Conservation (phyloP, 2,329 filamentous ascomycete genomes). For the Escovopsis sp. region DNA sequence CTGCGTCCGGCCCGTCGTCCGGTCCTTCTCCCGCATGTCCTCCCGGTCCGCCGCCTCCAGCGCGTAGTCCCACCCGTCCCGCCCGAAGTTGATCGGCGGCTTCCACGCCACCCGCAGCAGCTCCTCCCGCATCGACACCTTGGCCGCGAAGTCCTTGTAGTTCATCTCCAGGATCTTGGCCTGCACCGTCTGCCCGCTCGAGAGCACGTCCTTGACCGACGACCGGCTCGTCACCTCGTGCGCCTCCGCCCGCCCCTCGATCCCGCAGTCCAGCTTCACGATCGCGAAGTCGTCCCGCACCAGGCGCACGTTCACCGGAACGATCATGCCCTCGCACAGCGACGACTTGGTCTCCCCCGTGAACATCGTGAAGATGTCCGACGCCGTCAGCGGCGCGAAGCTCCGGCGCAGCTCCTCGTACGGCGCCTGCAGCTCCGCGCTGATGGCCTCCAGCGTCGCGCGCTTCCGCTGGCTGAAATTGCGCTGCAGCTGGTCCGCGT, state of each 20-base stretch:
- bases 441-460: conserved; percentile 89
- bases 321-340: conserved; percentile 76
- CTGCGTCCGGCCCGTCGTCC: conserved; percentile 69
- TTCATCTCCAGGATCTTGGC: conserved; percentile 82
- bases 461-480: conserved; percentile 92
- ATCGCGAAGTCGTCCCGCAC: conserved; percentile 89
- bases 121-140: conserved; percentile 72
- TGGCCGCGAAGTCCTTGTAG: conserved; percentile 68
- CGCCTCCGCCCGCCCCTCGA: conserved; percentile 75
- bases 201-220: conserved; percentile 58
- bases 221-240: conserved; percentile 65
- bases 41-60: conserved; percentile 74
- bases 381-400: conserved; percentile 52
- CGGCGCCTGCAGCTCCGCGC: conserved; percentile 78
- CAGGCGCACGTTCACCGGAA: conserved; percentile 75
- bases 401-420: conserved; percentile 86
- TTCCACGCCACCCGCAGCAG: conserved; percentile 59
- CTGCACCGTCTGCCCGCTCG: conserved; percentile 68
- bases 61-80: conserved; percentile 73
- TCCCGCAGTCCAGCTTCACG: conserved; percentile 82
- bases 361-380: conserved; percentile 90
- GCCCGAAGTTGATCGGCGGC: conserved; percentile 53
- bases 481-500: conserved; percentile 84
- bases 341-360: conserved; percentile 84
- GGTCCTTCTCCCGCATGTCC: conserved; percentile 71